Evolutionary conservation across 2,329 filamentous ascomycete species (phyloP), one percentile per base, ranked within the genome.

Genomic region (Plenodomus tracheiphilus): DNA sequence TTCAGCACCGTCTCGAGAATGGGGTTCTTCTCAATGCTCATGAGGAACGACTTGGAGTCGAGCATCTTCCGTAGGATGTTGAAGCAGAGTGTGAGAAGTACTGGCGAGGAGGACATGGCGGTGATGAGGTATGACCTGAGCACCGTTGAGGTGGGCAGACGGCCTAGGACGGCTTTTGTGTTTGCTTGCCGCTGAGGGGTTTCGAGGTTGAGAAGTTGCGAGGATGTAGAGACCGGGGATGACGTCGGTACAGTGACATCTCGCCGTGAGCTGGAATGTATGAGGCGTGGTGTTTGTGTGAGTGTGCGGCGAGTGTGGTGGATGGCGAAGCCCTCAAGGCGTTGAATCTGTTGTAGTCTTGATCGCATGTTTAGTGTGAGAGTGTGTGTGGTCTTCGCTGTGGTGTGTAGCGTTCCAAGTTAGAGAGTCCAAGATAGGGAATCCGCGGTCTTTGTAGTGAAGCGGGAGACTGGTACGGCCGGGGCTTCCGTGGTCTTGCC

Each of bases 1-100:
- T 91, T 91, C 41, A 96, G 77, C 36, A 91, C 67, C 51, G 78
- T 82, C 37, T 85, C 81, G 15, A 96, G 79, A 1, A 93, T 39
- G 0, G 84, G 84, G 67, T 96, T 96, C 43, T 75, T 79, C 66
- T 95, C 90, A 4, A 91, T 85, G 69, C 87, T 86, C 48, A 94
- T 78, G 0, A 91, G 46, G 1, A 82, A 75, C 48, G 77, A 85
- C 42, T 81, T 81, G 20, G 88, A 85, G 69, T 90, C 80, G 10
- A 91, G 87, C 59, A 95, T 81, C 18, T 81, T 69, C 6, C 79
- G 81, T 74, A 95, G 87, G 49, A 88, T 70, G 44, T 79, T 79
- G 39, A 94, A 78, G 7, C 87, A 91, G 0, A 88, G 85, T 1
- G 77, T 75, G 2, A 96, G 81, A 4, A 96, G 81, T 4, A 86